phyloP scores from a whole-genome alignment of 1,284 basidiomycete genomes.

The Ceratobasidium sp. region DNA sequence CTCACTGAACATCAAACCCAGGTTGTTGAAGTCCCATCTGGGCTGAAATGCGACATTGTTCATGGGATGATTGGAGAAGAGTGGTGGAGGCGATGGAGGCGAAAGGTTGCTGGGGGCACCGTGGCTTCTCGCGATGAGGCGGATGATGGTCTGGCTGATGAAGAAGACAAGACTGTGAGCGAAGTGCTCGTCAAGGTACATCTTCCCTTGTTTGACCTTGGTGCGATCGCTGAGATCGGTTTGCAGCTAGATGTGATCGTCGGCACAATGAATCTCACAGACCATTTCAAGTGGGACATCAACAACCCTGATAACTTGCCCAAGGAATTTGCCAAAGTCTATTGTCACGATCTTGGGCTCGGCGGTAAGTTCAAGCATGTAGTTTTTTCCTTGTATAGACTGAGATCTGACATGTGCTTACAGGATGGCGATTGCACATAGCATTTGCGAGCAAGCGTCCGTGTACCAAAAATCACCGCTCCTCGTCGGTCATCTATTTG shows the following conservation, averaged over 20 bases:
- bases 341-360: conserved; percentile 87
- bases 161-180: conserved; percentile 61
- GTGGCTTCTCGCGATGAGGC: conserved; percentile 50
- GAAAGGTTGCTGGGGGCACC: conserved; percentile 55
- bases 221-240: conserved; percentile 42
- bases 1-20: conserved; percentile 72
- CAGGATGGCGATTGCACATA: conserved; percentile 93
- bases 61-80: conserved; percentile 46
- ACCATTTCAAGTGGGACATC: conserved; percentile 99
- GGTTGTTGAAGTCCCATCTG: conserved; percentile 41
- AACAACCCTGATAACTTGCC: conserved; percentile 80
- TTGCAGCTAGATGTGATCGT: conserved; percentile 91
- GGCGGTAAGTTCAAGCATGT: conserved; percentile 89
- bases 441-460: conserved; percentile 94
- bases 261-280: conserved; percentile 90
- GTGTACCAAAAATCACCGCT: conserved; percentile 91
- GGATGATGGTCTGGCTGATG: conserved; percentile 49
- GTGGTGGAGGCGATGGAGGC: conserved; percentile 79
- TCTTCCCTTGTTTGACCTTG: conserved; percentile 14
- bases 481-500: conserved; percentile 85
- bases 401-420: conserved; percentile 43
- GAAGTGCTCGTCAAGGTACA: conserved; percentile 88
- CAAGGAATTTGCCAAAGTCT: conserved; percentile 91
- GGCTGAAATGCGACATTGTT: conserved; percentile 19
- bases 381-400: conserved; percentile 15